Evolutionary conservation across 345 rosid species (phyloP).

Genomic region (Hibiscus mutabilis): DNA sequence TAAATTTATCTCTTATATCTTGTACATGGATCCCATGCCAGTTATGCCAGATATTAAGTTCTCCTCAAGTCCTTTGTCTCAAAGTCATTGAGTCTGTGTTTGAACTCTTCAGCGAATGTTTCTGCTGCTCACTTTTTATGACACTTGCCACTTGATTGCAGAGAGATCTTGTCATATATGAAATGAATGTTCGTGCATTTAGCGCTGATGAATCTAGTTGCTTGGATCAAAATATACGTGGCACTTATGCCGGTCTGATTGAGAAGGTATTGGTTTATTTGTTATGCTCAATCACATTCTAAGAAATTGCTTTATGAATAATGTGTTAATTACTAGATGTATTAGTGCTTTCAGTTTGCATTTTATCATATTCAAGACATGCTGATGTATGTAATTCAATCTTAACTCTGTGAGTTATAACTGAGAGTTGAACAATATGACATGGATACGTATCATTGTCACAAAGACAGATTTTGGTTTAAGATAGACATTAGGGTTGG

Average conservation of each 20-base stretch:
- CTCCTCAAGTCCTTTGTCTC: background rate
- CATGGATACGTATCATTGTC: background rate
- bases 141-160: constrained; percentile 30
- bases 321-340: background rate
- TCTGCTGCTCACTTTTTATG: constrained; percentile 12
- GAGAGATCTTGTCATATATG: constrained; percentile 92
- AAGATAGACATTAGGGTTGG: background rate
- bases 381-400: background rate
- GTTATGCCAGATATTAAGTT: background rate
- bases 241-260: constrained; percentile 79
- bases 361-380: background rate
- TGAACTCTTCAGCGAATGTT: constrained; percentile 3
- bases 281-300: background rate
- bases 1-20: background rate
- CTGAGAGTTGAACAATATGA: background rate
- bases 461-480: background rate
- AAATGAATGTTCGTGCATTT: constrained; percentile 95
- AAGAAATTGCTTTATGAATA: background rate
- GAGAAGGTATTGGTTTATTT: constrained; percentile 54
- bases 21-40: background rate
- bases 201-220: constrained; percentile 84
- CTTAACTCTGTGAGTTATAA: background rate
- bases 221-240: constrained; percentile 51
- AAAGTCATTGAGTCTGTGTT: constrained; percentile 8
- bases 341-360: background rate